Percentiles rank a stretch among this genome's conserved stretches.
Conservation (phyloP, 768 basidiomycete species). For the Candolleomyces aberdarensis region DNA sequence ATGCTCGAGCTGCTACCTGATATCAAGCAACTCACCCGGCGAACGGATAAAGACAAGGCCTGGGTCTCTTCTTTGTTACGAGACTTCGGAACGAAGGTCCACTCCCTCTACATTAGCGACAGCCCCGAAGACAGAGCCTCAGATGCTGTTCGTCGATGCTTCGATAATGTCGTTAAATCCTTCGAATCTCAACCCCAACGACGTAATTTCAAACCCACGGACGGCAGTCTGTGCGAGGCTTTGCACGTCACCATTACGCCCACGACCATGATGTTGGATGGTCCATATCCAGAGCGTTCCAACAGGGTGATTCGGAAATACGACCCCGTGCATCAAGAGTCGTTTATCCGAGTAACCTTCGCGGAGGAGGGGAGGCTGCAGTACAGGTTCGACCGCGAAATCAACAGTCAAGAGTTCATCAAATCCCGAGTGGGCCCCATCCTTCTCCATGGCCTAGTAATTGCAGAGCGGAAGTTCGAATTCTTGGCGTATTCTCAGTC, state of each 20-base stretch:
- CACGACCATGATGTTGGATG: conserved; percentile 10
- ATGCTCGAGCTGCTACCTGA: conserved; percentile 38
- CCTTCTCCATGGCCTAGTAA: conserved; percentile 43
- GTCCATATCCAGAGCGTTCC: conserved; percentile 16
- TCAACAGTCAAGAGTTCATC: conserved; percentile 41
- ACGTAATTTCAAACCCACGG: conserved; percentile 23
- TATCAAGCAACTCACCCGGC: conserved; percentile 26
- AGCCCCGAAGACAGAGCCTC: conserved; percentile 17
- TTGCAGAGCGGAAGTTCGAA: conserved; percentile 53
- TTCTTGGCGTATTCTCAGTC: conserved; percentile 77
- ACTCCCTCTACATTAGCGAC: conserved; percentile 23
- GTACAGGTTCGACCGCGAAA: conserved; percentile 12
- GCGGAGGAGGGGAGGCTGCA: conserved; percentile 15
- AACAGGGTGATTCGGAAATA: conserved; percentile 15
- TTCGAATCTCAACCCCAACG: conserved; percentile 18
- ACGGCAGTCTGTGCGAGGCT: conserved; percentile 30
- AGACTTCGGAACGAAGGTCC: conserved; percentile 28
- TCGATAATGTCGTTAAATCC: conserved; percentile 23
- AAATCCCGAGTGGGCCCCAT: conserved; percentile 41
- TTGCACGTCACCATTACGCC: conserved; percentile 22
- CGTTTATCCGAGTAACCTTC: conserved; percentile 16
- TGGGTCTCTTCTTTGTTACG: conserved; percentile 41
- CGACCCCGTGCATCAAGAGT: conserved; percentile 11
- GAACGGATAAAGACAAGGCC: conserved; percentile 22
- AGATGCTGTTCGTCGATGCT: conserved; percentile 28